Base-by-base conservation (phyloP, 2,329 filamentous ascomycete species). In the Fusarium praegraminearum region DNA sequence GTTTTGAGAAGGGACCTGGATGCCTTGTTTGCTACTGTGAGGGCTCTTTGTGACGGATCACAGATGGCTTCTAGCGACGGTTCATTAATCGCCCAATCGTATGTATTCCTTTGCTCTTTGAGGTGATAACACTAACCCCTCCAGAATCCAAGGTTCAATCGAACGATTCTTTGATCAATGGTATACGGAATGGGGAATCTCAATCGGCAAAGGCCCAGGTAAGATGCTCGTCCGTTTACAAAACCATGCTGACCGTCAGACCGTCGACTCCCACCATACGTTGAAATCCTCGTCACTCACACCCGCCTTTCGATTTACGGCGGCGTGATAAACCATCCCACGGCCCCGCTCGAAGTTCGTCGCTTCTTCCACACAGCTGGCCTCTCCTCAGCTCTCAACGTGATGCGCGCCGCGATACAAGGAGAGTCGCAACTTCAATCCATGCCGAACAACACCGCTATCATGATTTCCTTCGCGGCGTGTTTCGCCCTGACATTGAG, bases 371-470 rank as follows among this genome's bases (percentile, higher is more conserved):
- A 90, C 41, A 89, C 90, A 1, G 91, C 90, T 1, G 89, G 90
- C 2, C 83, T 93, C 1, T 91, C 90, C 0, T 91, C 90, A 0
- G 90, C 91, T 0, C 78, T 93, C n/a, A 92, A 92, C 61, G 91
- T 93, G 7, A 87, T 93, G 83, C 87, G 91, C 24, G 89, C 89
- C 3, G 90, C 90, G 0, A 91, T 93, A 8, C 90, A 92, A 76
- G 90, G 90, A 35, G 91, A 93, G 74, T 81, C 84, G 0, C 86
- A 90, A 65, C 83, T 93, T 0, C 89, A 89, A 57, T 92, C 90
- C 0, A 93, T 93, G 90, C 91, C 91, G 0, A 93, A 93, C 77
- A 93, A 93, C 71, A 92, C 91, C 0, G 87, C 90, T 57, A 91
- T 93, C 68, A 93, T 93, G 91, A 91, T 93, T 15, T 91, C 90